phyloP scores from a whole-genome alignment of 345 rosid species.

The Euphorbia tirucalli region DNA sequence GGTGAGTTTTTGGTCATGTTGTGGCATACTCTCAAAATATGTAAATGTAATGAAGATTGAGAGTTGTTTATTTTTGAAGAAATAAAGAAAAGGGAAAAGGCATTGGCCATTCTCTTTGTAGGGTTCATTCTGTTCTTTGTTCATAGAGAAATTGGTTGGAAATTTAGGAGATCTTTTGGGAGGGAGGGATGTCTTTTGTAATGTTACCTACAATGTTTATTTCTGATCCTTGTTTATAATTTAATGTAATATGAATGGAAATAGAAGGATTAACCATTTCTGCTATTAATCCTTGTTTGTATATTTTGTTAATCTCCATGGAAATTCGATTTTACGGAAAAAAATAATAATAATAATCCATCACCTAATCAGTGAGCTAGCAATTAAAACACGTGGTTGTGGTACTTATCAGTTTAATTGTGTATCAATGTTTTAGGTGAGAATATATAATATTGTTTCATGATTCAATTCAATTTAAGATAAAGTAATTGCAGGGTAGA shows the following conservation, averaged over 20 bases:
- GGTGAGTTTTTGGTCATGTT: neutral
- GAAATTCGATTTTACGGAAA: too few species aligned
- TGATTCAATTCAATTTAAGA: neutral
- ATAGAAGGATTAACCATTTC: conserved; percentile 4
- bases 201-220: neutral
- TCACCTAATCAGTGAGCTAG: too few species aligned
- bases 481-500: neutral
- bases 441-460: neutral
- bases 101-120: neutral
- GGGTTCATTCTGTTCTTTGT: conserved; percentile 8
- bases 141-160: neutral
- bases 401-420: too few species aligned
- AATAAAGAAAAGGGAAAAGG: conserved; percentile 20
- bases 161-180: neutral
- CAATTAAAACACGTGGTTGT: too few species aligned
- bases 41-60: conserved; percentile 27
- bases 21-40: conserved; percentile 12
- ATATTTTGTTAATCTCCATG: too few species aligned
- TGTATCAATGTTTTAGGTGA: neutral
- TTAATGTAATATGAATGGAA: conserved; percentile 15
- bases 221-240: conserved; percentile 12
- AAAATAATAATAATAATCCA: too few species aligned
- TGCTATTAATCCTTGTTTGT: too few species aligned
- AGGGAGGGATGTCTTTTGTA: neutral
- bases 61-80: conserved; percentile 27